Evolutionary conservation across 2,329 filamentous ascomycete genomes (phyloP), one percentile per base, ranked within the genome.

Genomic region (Coniochaeta pulveracea): DNA sequence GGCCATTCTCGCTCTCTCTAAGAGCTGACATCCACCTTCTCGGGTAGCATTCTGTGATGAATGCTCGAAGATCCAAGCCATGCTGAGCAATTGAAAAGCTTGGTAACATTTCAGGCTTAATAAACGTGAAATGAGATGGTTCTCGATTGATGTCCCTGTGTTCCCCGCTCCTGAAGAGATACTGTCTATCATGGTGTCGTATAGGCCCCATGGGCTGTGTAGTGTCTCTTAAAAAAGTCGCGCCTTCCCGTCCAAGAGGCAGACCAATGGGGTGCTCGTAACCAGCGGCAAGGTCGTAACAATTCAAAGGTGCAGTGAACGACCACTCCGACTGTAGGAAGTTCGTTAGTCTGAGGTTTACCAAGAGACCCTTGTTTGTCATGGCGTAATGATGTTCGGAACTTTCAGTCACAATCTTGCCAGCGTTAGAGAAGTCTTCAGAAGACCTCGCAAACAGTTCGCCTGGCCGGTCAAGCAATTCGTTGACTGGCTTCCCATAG

Each of bases 361-460:
- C 22, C 27, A 12, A 19, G 12, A 30, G 27, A 4, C 27, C 27
- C 18, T 30, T 30, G 27, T 30, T 30, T 10, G 27, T 28, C 27
- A 30, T 30, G 4, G 27, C 22, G 27, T 30, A 30, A 21, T 30
- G 27, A 4, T 19, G n/a, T n/a, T n/a, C n/a, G n/a, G n/a, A n/a
- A n/a, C n/a, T n/a, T n/a, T n/a, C n/a, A n/a, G n/a, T n/a, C n/a
- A n/a, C n/a, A n/a, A n/a, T n/a, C 4, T 12, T n/a, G 7, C 27
- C 27, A 15, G 17, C 19, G 12, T 19, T 19, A n/a, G 27, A 19
- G 11, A 30, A 30, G 16, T 30, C 27, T 9, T 30, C 27, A 10
- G 27, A n/a, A 30, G 27, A 19, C 17, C 10, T 11, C 9, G 27
- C 27, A 12, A 30, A 19, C 8, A 30, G 11, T 12, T n/a, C n/a